Evolutionary conservation across 2,329 filamentous ascomycete species (phyloP).

Genomic region (Ustulina deusta): DNA sequence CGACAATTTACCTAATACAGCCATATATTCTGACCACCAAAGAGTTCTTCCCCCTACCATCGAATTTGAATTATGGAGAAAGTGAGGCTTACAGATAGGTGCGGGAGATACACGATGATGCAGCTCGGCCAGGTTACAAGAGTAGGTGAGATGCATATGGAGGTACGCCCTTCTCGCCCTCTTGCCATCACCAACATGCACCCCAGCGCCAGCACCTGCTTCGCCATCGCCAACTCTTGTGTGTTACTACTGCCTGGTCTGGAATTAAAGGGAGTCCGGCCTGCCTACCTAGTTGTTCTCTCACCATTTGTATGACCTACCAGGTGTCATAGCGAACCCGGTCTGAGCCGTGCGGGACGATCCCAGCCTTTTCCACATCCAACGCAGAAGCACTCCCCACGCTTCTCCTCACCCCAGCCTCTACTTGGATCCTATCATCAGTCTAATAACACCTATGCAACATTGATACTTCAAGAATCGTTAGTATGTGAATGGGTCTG

Average conservation of each 20-base stretch:
- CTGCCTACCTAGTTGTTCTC: conserved; percentile 12
- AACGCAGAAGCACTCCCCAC: conserved; percentile 5
- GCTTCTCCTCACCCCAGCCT: conserved; percentile 22
- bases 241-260: not conserved
- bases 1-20: not conserved
- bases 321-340: not conserved
- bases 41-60: too few species aligned
- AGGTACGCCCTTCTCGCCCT: not conserved
- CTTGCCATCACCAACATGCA: not conserved
- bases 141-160: not conserved
- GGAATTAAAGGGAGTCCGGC: conserved; percentile 3
- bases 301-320: not conserved
- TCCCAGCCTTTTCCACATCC: not conserved
- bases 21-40: not conserved
- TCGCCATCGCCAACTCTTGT: too few species aligned
- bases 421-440: conserved; percentile 22
- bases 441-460: conserved; percentile 30
- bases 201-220: conserved; percentile 3
- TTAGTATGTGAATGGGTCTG: conserved; percentile 13
- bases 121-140: not conserved
- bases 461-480: conserved; percentile 21
- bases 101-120: not conserved
- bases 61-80: not conserved
- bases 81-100: not conserved
- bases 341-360: not conserved